A percentile compares a stretch with the other conserved stretches of the same genome.
Evolutionary conservation across 75 land plant species (phyloP).

Genomic region (Adiantum capillusveneris): DNA sequence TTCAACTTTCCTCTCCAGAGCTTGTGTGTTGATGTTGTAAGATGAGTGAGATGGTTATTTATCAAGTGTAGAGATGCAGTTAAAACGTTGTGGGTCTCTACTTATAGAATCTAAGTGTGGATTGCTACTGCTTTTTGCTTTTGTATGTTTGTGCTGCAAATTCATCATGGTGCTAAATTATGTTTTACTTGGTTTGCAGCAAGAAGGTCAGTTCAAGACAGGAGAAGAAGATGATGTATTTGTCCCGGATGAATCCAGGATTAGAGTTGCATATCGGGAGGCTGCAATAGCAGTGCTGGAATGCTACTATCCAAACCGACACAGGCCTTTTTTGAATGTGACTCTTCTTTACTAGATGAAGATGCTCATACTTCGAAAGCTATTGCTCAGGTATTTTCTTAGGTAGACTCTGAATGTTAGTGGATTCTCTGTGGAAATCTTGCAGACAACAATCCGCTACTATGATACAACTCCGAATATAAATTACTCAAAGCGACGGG

Average conservation of each 20-base stretch:
- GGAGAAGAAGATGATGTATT: slow-evolving; percentile 79
- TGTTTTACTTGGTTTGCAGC: slow-evolving; percentile 34
- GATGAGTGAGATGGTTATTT: too few species aligned
- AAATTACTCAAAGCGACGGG: slow-evolving; percentile 47
- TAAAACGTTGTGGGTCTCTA: too few species aligned
- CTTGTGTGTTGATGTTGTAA: too few species aligned
- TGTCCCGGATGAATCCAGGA: slow-evolving; percentile 59
- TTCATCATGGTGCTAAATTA: neutral
- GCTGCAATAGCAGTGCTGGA: slow-evolving; percentile 92
- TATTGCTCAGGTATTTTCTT: too few species aligned
- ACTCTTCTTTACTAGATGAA: neutral
- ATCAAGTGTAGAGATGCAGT: too few species aligned
- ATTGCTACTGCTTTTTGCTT: too few species aligned
- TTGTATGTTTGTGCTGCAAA: neutral
- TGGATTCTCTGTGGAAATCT: neutral
- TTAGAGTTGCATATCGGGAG: slow-evolving; percentile 86
- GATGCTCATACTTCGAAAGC: too few species aligned
- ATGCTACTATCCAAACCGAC: slow-evolving; percentile 73
- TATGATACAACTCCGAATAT: slow-evolving; percentile 65
- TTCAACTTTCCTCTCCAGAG: neutral
- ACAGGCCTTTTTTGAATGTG: slow-evolving; percentile 74
- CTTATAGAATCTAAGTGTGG: too few species aligned
- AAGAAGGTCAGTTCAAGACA: slow-evolving; percentile 89
- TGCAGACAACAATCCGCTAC: slow-evolving; percentile 68
- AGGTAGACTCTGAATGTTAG: too few species aligned